Conservation (phyloP, 2,329 filamentous ascomycete genomes). For the Fusarium metavorans region DNA sequence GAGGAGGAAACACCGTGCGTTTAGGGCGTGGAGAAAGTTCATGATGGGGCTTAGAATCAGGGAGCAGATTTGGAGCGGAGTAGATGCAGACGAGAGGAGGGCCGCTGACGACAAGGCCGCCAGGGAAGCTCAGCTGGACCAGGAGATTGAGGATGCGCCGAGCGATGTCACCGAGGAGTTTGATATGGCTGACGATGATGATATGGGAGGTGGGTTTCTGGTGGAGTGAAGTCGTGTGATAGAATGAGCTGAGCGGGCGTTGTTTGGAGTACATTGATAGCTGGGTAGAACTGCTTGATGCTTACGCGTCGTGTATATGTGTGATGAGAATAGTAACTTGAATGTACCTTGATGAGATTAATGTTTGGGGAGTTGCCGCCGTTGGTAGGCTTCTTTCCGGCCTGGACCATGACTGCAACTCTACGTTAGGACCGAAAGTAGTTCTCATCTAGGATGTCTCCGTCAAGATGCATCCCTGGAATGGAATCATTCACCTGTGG, state of each 20-base stretch:
- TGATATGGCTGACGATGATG: slow-evolving; percentile 56
- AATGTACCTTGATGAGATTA: neutral
- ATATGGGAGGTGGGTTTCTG: slow-evolving; percentile 61
- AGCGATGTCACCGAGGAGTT: slow-evolving; percentile 59
- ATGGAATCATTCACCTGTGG: neutral
- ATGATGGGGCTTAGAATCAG: slow-evolving; percentile 81
- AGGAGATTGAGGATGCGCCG: slow-evolving; percentile 50
- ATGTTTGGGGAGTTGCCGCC: neutral
- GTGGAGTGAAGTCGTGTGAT: slow-evolving; percentile 46
- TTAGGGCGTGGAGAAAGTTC: slow-evolving; percentile 77
- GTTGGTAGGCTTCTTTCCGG: neutral
- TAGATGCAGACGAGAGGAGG: slow-evolving; percentile 60
- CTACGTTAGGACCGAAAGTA: neutral
- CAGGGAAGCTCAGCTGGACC: slow-evolving; percentile 52
- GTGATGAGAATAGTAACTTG: neutral
- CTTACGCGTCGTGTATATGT: neutral
- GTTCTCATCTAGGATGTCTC: neutral
- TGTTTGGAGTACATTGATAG: neutral
- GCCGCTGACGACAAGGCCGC: slow-evolving; percentile 53
- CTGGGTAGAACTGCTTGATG: neutral
- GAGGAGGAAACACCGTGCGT: slow-evolving; percentile 78
- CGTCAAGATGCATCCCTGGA: neutral
- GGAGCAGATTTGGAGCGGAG: slow-evolving; percentile 75
- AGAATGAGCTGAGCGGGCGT: neutral
- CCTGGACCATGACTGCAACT: neutral